These are phyloP conservation scores for Limnanthes douglasii DNA, from an alignment of 345 rosid genomes.

Conservation along the genomic window DNA sequence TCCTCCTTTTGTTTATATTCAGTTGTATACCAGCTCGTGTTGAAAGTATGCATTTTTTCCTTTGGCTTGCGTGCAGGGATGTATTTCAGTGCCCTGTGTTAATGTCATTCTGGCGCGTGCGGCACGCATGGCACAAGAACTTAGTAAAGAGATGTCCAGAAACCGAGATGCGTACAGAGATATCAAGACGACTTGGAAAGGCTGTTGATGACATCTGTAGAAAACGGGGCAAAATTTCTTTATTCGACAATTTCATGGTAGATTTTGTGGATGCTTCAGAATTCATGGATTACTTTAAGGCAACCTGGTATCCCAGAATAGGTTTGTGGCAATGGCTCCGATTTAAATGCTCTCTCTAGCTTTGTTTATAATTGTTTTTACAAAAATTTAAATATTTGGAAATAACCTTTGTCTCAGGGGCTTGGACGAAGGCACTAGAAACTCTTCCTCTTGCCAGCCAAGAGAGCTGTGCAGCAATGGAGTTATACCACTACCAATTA, in stretches of 20 bases:
- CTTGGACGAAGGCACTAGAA: conserved; percentile 44
- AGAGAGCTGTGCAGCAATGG: conserved; percentile 82
- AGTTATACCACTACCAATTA: conserved; percentile 77
- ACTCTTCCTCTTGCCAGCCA: conserved; percentile 72
- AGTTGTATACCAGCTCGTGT: too few species aligned
- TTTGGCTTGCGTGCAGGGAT: conserved; percentile 65
- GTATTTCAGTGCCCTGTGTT: conserved; percentile 82
- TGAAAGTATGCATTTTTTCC: too few species aligned
- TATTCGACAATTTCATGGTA: conserved; percentile 44
- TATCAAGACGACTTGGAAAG: conserved; percentile 48
- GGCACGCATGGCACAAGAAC: conserved; percentile 87
- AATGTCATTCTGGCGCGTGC: conserved; percentile 77
- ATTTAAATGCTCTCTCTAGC: background rate
- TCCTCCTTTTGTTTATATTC: too few species aligned
- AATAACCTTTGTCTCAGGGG: conserved; percentile 25
- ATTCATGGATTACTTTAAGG: conserved; percentile 80
- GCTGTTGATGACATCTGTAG: conserved; percentile 49
- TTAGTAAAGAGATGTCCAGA: conserved; percentile 62
- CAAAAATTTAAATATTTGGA: too few species aligned
- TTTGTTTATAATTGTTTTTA: conserved; percentile 4
- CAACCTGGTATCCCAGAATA: conserved; percentile 68
- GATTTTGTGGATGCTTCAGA: conserved; percentile 40
- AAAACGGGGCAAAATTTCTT: conserved; percentile 29
- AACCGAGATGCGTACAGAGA: conserved; percentile 35
- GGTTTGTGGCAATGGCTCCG: conserved; percentile 23